Base-by-base conservation (phyloP, 148 eudicot genomes). In the Rhododendron vialii region DNA sequence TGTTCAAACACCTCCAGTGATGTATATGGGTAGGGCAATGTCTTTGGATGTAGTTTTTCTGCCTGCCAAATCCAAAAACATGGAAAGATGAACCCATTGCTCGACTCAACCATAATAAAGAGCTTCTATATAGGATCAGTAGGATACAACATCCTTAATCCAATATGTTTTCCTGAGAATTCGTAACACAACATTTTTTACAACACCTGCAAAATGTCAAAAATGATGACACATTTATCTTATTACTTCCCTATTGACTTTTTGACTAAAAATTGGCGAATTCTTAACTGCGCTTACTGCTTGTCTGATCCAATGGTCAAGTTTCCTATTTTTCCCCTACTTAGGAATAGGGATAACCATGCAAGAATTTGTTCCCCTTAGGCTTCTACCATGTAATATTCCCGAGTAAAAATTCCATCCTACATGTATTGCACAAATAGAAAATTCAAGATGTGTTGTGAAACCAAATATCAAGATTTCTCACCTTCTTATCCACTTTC, bases 401-500 rank as follows among this genome's bases (percentile, higher is more conserved):
- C 35, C 28, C 3, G 0, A 33, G 14, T 35, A 9, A 81, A 55
- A 57, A 33, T n/a, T 22, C 38, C 59, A n/a, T 17, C 53, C 53
- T 17, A 53, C 4, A 15, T 48, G 4, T 38, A 4, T 45, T 50
- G 38, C 61, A 50, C 61, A 80, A 26, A 48, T 26, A 50, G 55
- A 11, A 47, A 48, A 51, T 45, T 51, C 82, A 59, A 41, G 30
- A 48, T 47, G 30, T 35, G 36, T 12, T 28, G 18, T 7, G 15
- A 41, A 61, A 80, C 87, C 80, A 30, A 50, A 35, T 67, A 67
- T 15, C 28, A 81, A 81, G 80, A 51, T 55, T 13, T 12, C 93
- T 88, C 20, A 95, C 99, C 98, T 95, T 95, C 88, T 92, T 98
- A 90, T 95, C 99, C 59, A 89, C 43, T 88, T 94, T 94, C 89